Conservation (phyloP, 345 rosid species). For the Laguncularia racemosa region DNA sequence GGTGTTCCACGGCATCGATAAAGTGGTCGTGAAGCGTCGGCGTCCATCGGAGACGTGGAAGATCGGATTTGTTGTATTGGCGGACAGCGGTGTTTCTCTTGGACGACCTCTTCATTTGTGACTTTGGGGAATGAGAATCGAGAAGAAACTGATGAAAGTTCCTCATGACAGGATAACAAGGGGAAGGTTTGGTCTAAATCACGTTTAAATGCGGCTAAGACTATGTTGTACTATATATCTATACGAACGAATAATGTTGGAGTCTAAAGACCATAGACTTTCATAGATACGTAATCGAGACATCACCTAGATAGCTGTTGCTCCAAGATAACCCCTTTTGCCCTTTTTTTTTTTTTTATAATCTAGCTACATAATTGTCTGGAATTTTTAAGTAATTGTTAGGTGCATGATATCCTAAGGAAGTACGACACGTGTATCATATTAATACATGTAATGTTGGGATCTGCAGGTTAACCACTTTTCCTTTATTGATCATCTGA, state of each 20-base stretch:
- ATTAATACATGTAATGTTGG: too few relatives aligned
- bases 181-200: not conserved
- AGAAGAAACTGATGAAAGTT: not conserved
- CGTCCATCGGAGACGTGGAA: conserved; percentile 41
- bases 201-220: conserved; percentile 9
- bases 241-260: not conserved
- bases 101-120: conserved; percentile 11
- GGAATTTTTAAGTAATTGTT: too few relatives aligned
- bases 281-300: conserved; percentile 2
- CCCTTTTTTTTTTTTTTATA: too few relatives aligned
- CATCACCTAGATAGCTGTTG: not conserved
- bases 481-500: too few relatives aligned
- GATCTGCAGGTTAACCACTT: too few relatives aligned
- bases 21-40: conserved; percentile 37
- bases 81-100: conserved; percentile 15
- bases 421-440: too few relatives aligned
- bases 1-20: conserved; percentile 21
- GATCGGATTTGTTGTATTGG: conserved; percentile 33
- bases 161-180: not conserved
- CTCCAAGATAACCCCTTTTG: too few relatives aligned
- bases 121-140: not conserved
- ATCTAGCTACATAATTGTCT: too few relatives aligned
- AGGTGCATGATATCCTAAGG: too few relatives aligned
- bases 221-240: not conserved
- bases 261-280: conserved; percentile 25